Percentiles rank a stretch among this genome's conserved stretches.
These are phyloP conservation scores for Cercospora sp. DNA, from an alignment of 2,329 filamentous ascomycete species.

Conservation along the genomic window DNA sequence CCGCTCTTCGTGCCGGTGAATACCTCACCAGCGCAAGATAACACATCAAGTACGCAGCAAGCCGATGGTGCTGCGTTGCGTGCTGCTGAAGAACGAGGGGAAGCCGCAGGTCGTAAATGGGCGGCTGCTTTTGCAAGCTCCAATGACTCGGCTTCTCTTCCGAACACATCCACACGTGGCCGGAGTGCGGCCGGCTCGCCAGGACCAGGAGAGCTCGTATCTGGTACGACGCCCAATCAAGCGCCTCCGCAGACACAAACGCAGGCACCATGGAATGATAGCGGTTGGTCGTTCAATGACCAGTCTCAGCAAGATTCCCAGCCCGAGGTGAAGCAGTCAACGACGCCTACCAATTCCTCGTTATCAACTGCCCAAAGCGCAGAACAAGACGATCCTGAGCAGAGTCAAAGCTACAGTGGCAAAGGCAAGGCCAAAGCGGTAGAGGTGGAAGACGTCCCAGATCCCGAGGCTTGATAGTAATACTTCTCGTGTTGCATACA, in stretches of 20 bases:
- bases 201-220: background rate
- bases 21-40: background rate
- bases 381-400: background rate
- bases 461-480: conserved; percentile 25
- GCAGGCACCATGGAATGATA: conserved; percentile 19
- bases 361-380: background rate
- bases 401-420: conserved; percentile 24
- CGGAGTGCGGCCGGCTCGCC: background rate
- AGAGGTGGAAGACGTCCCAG: conserved; percentile 43
- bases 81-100: conserved; percentile 11
- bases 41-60: conserved; percentile 7
- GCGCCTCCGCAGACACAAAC: conserved; percentile 1
- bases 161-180: background rate
- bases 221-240: background rate
- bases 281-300: conserved; percentile 25
- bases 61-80: background rate
- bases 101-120: conserved; percentile 3
- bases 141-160: background rate
- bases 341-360: background rate
- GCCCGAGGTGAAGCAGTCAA: background rate
- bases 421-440: conserved; percentile 41
- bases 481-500: background rate
- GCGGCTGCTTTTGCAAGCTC: conserved; percentile 3
- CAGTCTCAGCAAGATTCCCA: background rate
- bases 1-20: conserved; percentile 33